Conservation (phyloP, 202 grass and related monocot species). For the Zizania palustris region DNA sequence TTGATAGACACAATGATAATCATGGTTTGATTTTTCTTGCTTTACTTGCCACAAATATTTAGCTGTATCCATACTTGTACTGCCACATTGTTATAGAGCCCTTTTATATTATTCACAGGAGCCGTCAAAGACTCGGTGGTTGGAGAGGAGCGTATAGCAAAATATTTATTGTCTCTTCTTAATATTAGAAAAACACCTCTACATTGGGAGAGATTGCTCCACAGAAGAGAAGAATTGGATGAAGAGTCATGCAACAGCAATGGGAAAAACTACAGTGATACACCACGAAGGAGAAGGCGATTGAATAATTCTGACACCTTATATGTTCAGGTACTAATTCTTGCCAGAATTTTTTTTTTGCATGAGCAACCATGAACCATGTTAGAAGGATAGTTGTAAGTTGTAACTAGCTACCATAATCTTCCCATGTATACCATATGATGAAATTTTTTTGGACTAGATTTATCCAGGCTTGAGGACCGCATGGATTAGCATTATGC, state of each 20-base stretch:
- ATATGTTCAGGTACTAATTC: conserved; percentile 76
- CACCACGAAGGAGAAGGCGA: conserved; percentile 42
- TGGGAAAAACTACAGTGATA: conserved; percentile 40
- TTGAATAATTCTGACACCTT: conserved; percentile 61
- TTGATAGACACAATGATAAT: conserved; percentile 10
- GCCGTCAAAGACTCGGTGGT: conserved; percentile 92
- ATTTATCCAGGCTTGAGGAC: background rate
- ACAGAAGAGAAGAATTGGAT: conserved; percentile 46
- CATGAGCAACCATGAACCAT: background rate
- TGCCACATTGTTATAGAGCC: conserved; percentile 8
- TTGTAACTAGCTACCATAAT: background rate
- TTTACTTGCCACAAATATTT: conserved; percentile 27
- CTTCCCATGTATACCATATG: background rate
- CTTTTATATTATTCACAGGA: conserved; percentile 53
- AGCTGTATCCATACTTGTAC: conserved; percentile 12
- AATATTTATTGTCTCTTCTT: conserved; percentile 86
- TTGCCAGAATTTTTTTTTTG: conserved; percentile 27
- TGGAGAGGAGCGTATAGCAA: conserved; percentile 83
- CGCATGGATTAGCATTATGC: conserved; percentile 5
- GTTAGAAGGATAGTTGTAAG: background rate
- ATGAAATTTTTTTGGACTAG: conserved; percentile 23
- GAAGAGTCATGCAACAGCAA: conserved; percentile 23
- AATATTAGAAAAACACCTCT: conserved; percentile 88
- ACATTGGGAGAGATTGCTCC: conserved; percentile 71
- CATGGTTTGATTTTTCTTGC: conserved; percentile 5